These are phyloP conservation scores for Didymosphaeria variabile DNA, from an alignment of 2,329 filamentous ascomycete species.

Conservation along the genomic window DNA sequence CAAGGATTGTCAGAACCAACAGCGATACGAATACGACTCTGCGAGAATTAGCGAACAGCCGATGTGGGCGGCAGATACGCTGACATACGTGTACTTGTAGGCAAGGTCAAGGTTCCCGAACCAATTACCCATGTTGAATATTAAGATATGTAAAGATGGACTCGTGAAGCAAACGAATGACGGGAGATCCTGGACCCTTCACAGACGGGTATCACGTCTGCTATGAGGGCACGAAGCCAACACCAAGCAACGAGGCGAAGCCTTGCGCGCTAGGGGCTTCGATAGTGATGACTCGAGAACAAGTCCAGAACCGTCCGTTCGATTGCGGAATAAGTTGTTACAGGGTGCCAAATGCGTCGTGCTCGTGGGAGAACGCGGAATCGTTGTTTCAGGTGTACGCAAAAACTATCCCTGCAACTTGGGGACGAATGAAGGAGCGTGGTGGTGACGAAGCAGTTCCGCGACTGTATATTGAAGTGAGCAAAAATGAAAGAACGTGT, in stretches of 20 bases:
- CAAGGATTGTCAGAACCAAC: conserved; percentile 42
- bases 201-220: conserved; percentile 10
- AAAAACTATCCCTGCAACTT: conserved; percentile 21
- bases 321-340: conserved; percentile 11
- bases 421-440: conserved; percentile 3
- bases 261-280: conserved; percentile 3
- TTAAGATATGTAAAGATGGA: neutral
- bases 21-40: conserved; percentile 48
- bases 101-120: conserved; percentile 47
- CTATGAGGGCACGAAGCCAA: conserved; percentile 14
- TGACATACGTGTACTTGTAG: conserved; percentile 49
- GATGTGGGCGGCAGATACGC: neutral
- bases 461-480: conserved; percentile 8
- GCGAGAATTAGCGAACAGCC: conserved; percentile 12
- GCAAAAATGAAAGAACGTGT: conserved; percentile 47
- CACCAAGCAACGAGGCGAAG: conserved; percentile 3
- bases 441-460: conserved; percentile 3
- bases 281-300: conserved; percentile 1
- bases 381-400: conserved; percentile 26
- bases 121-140: conserved; percentile 41
- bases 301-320: conserved; percentile 15
- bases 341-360: conserved; percentile 19
- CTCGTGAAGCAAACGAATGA: conserved; percentile 19
- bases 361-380: conserved; percentile 5
- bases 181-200: conserved; percentile 22